A percentile compares a stretch with the other conserved stretches of the same genome.
These are phyloP conservation scores for Ochetophila trinervis DNA, from an alignment of 306 rosid species.

Conservation along the genomic window DNA sequence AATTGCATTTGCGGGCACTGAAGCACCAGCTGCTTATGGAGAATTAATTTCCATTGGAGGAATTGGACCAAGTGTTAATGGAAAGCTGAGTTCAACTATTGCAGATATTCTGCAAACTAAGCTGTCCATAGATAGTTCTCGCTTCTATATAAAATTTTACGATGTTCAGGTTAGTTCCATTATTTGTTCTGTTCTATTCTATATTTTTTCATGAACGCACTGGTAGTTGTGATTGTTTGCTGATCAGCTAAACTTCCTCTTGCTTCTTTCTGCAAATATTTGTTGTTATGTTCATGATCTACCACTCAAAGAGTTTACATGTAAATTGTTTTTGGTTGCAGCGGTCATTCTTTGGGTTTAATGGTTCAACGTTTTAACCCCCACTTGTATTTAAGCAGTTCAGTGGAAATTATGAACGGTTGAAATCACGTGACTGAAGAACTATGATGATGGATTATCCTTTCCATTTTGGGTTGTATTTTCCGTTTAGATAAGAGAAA, in stretches of 20 bases:
- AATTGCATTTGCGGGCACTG: slow-evolving; percentile 79
- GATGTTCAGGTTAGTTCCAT: slow-evolving; percentile 56
- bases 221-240: too few species aligned
- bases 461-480: slow-evolving; percentile 6
- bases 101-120: slow-evolving; percentile 87
- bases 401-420: slow-evolving; percentile 9
- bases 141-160: slow-evolving; percentile 85
- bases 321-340: slow-evolving; percentile 38
- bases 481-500: slow-evolving; percentile 6
- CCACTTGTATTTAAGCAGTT: slow-evolving; percentile 12
- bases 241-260: neutral
- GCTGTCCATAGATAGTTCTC: slow-evolving; percentile 73
- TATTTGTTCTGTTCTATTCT: slow-evolving; percentile 9
- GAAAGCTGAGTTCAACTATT: slow-evolving; percentile 80
- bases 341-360: slow-evolving; percentile 81
- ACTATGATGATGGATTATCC: slow-evolving; percentile 2
- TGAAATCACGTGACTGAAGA: neutral
- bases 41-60: slow-evolving; percentile 91
- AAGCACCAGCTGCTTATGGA: slow-evolving; percentile 92
- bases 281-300: too few species aligned
- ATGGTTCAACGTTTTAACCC: slow-evolving; percentile 81
- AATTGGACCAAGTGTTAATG: slow-evolving; percentile 73
- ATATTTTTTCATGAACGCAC: neutral
- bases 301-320: neutral
- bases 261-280: neutral